Evolutionary conservation across 495 filamentous ascomycete species (phyloP), one percentile per base, ranked within the genome.

Genomic region (Penicillium dipodomyicola): DNA sequence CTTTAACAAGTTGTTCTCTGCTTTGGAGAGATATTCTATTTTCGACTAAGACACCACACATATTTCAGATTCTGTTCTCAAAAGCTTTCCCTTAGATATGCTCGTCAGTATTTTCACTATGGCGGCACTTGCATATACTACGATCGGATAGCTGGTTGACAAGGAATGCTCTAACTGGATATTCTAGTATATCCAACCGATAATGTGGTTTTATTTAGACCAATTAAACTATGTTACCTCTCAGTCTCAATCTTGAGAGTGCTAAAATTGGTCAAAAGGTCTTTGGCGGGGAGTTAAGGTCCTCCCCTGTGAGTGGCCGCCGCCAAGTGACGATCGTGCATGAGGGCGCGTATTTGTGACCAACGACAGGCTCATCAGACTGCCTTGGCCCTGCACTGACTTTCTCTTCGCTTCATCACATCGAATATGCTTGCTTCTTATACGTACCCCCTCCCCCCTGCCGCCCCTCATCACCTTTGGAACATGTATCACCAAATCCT

Each of bases 281-380:
- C 17, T 48, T 48, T 30, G 27, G 29, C 45, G 15, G 44, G 42
- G 8, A 47, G 25, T 48, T 32, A 48, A 29, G 27, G 45, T 48
- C 32, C 29, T 48, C 19, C 29, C 39, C 47, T 42, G 44, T 66
- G 56, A 70, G 51, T 70, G 65, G 67, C 20, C 54, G 49, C 57
- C 51, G 45, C 45, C 35, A 39, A 53, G 66, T 69, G 66, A 69
- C 19, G 43, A 61, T 58, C 54, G 48, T 67, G 66, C 66, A 69
- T 52, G 33, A 39, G 51, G 65, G 72, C 72, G 72, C 71, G 48
- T 75, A 75, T 40, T 61, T 61, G 33, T 42, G 52, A 64, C 72
- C 70, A 75, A 73, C 67, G 53, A 68, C 62, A 65, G 57, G 54
- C 39, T 50, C 17, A 45, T 40, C 47, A 42, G 30, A 30, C 30